Conservation (phyloP, 306 rosid genomes). For the Amphicarpaea edgeworthii region DNA sequence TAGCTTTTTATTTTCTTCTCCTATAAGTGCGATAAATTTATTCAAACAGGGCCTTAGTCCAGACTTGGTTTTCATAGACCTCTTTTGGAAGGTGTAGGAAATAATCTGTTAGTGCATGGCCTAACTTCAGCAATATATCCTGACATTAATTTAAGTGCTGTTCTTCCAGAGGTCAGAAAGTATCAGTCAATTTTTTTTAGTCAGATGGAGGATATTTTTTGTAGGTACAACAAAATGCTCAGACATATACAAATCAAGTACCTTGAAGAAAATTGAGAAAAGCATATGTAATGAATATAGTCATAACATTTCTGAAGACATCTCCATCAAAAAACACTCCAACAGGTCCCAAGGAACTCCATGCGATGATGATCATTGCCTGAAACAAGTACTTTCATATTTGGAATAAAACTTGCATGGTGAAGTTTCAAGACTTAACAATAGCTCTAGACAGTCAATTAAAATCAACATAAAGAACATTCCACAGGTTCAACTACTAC, state of each 20-base stretch:
- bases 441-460: constrained; percentile 44
- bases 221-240: constrained; percentile 18
- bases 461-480: constrained; percentile 66
- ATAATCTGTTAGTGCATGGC: too few species aligned
- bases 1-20: too few species aligned
- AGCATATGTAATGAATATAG: constrained; percentile 87
- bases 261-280: constrained; percentile 95
- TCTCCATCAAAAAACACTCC: constrained; percentile 68
- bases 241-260: constrained; percentile 39
- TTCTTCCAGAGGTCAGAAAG: not conserved
- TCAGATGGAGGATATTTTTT: constrained; percentile 20
- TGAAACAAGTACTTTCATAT: constrained; percentile 50
- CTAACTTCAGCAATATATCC: too few species aligned
- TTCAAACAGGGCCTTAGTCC: too few species aligned
- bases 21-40: too few species aligned
- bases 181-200: constrained; percentile 8
- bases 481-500: constrained; percentile 33
- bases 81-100: too few species aligned
- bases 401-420: constrained; percentile 21
- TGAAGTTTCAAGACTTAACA: constrained; percentile 25
- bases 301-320: constrained; percentile 83
- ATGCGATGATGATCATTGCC: constrained; percentile 94
- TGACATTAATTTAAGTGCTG: not conserved
- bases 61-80: too few species aligned
- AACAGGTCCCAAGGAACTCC: constrained; percentile 85